phyloP scores from a whole-genome alignment of 495 filamentous ascomycete species.

The Aspergillus bridgeri region DNA sequence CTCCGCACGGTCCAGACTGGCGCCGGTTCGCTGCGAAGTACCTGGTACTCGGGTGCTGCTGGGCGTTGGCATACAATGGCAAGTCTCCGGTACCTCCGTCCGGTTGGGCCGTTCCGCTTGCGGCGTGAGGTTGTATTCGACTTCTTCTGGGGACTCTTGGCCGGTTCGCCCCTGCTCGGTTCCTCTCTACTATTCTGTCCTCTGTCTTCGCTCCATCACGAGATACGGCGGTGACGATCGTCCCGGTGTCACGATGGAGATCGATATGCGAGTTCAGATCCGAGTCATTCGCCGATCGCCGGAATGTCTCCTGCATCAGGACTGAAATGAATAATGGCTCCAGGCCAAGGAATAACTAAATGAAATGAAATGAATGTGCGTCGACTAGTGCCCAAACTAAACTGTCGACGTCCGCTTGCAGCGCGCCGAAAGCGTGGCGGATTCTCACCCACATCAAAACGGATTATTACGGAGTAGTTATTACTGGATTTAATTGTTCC shows the following conservation, averaged over 20 bases:
- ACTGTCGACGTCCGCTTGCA: conserved; percentile 5
- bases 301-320: not conserved
- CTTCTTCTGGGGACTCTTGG: no score
- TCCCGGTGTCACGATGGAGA: not conserved
- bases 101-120: not conserved
- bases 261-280: no score
- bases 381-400: no score
- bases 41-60: not conserved
- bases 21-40: not conserved
- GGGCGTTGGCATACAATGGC: not conserved
- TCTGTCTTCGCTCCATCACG: not conserved
- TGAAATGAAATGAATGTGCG: not conserved
- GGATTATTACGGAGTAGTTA: not conserved
- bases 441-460: not conserved
- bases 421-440: conserved; percentile 12
- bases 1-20: conserved; percentile 1
- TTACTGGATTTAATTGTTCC: not conserved
- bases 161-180: no score
- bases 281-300: not conserved
- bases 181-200: no score
- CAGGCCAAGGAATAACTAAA: no score
- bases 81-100: not conserved
- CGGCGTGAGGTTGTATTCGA: not conserved
- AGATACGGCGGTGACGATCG: not conserved
- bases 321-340: no score